Base-by-base conservation (phyloP, 306 rosid genomes). In the Prunus fruticosa region DNA sequence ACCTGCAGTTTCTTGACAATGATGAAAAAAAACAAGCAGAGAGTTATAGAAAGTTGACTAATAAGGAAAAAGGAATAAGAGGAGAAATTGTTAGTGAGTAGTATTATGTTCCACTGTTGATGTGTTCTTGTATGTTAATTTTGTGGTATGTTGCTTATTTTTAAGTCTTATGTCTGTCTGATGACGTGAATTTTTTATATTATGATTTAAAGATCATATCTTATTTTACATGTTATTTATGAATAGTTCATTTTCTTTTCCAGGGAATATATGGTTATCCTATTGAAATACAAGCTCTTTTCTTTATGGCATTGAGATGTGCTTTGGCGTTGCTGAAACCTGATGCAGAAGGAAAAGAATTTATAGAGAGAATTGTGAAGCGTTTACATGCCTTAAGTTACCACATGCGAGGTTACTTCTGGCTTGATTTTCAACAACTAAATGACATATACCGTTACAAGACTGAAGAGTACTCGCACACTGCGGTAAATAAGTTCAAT, bases 201-300 rank as follows among this genome's bases (percentile, higher is more conserved):
- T 16, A 0, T 20, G 18, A 1, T 22, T 27, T 50, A 27, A n/a
- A n/a, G 15, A 22, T 64, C 20, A 8, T 65, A 27, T 43, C 23
- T 46, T 13, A 69, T 49, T 7, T 57, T 11, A 23, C 32, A 25
- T 10, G 12, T 58, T 45, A 61, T 61, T 19, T 18, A 18, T 46
- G 58, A 22, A 52, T 65, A 6, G 41, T 6, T 30, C 19, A 14
- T 34, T 72, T 34, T 46, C n/a, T 67, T 71, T 62, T 75, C 66
- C 91, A 93, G 97, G 97, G 97, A 63, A 49, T 93, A 62, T 93
- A 93, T 85, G 97, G 97, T 63, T 93, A 93, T 82, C 97, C 97
- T 34, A 93, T 93, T 71, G 97, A 93, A 83, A 93, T 93, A 78
- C 97, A 93, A 86, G 96, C 96, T 77, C 96, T 93, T 72, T 93